Evolutionary conservation across 805 yeast species (phyloP).

Genomic region (Metschnikowia proteae): DNA sequence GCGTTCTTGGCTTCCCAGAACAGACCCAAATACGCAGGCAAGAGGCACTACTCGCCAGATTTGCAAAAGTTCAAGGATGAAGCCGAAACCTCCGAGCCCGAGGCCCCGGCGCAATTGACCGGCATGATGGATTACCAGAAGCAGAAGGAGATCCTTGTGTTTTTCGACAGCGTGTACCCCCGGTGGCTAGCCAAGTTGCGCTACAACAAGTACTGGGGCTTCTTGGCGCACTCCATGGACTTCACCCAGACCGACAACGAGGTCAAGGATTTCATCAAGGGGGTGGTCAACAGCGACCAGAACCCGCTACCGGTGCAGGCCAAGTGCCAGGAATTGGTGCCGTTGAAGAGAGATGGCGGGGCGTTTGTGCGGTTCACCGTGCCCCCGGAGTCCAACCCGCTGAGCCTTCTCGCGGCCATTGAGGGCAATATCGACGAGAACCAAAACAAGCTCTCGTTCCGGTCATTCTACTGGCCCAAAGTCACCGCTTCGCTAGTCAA

Average conservation of each 20-base stretch:
- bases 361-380: conserved; percentile 78
- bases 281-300: conserved; percentile 11
- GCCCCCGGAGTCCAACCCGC: conserved; percentile 47
- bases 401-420: conserved; percentile 52
- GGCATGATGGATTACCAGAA: conserved; percentile 38
- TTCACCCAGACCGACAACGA: conserved; percentile 15
- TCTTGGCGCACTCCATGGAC: conserved; percentile 16
- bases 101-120: conserved; percentile 34
- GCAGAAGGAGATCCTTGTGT: conserved; percentile 31
- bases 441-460: conserved; percentile 16
- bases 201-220: conserved; percentile 22
- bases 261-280: conserved; percentile 19
- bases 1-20: not conserved
- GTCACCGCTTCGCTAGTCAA: conserved; percentile 60
- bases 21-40: not conserved
- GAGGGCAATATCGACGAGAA: conserved; percentile 39
- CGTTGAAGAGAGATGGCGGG: conserved; percentile 85
- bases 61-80: conserved; percentile 32
- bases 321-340: conserved; percentile 56
- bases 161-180: conserved; percentile 37
- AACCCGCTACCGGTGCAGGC: conserved; percentile 31
- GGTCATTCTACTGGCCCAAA: conserved; percentile 30
- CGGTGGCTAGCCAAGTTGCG: conserved; percentile 23
- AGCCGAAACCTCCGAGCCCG: conserved; percentile 26
- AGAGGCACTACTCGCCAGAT: conserved; percentile 17